Evolutionary conservation across 192 early-diverging fungal genomes (phyloP), one percentile per base, ranked within the genome.

Genomic region (Coemansia sp.): DNA sequence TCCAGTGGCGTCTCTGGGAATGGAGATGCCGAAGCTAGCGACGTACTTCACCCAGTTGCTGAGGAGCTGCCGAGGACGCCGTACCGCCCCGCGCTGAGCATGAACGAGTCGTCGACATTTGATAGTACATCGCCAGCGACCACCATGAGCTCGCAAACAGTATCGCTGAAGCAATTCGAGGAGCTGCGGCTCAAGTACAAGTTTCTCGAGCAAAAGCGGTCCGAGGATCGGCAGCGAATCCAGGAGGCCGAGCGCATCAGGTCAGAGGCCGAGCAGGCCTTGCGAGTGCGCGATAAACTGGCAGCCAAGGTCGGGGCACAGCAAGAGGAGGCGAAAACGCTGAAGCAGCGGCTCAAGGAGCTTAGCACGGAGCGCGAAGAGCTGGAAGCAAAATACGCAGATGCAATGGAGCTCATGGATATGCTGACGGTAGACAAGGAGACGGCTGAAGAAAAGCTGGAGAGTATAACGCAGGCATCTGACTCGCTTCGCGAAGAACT

Each of bases 371-470:
- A 89, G 61, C 89, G 88, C 63, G 91, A 91, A 33, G 75, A 71
- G 3, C 58, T 84, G 31, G 94, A 95, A 60, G 62, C 70, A 18
- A 87, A 89, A 65, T 84, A 91, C 57, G 82, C 84, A 37, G 94
- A 96, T 34, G 79, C 88, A 16, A 62, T 86, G 21, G 95, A 95
- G 23, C 79, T 80, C 14, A 84, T 95, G 77, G 95, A 97, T 74
- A 89, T 94, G 78, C 86, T 91, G 59, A 82, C 92, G 5, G 67
- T 97, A 13, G 95, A 97, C 83, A 91, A 91, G 70, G 94, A 97
- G 74, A 87, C 95, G 85, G 94, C 93, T 0, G 94, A 95, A 63
- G 94, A 96, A 67, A 85, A 84, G 39, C 87, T 88, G 21, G 94
- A 96, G 40, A 79, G 85, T 16, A 59, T 94, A 56, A 85, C 88